Base-by-base conservation (phyloP, 495 filamentous ascomycete species). In the Xylaria sp. region DNA sequence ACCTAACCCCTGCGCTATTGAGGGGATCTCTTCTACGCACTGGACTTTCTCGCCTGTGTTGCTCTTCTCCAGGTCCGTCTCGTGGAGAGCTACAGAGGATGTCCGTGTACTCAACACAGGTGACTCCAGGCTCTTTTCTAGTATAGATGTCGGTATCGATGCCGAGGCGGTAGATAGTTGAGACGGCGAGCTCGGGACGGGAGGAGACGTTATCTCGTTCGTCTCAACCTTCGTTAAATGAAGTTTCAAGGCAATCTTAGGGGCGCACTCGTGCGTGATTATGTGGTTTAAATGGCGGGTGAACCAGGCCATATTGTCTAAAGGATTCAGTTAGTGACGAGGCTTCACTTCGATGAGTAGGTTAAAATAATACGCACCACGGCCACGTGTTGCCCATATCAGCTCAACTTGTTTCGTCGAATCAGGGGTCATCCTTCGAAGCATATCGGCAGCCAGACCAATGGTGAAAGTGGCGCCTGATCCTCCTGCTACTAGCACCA, bases 391-490 rank as follows among this genome's bases (percentile, higher is more conserved):
- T 17, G 83, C 74, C 87, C 86, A 89, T n/a, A 88, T 83, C 55
- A 88, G 86, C 15, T 85, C 82, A 61, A 89, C 80, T n/a, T 81
- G 80, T 69, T 84, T 85, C 17, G 74, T 77, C 0, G 79, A 78
- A 21, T 79, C 78, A n/a, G 76, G 78, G 14, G 69, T 73, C 77
- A 84, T 82, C 72, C 79, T 78, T 74, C 81, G 79, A 29, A 87
- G 78, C 55, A 86, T 77, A 68, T 88, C 85, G 12, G 87, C 74
- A 3, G 83, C 85, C 41, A 87, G 80, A 12, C 85, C 84, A 68
- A 89, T 87, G 1, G 85, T 87, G 73, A 90, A 90, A 1, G 83
- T 88, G 19, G 85, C 86, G 8, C 89, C 88, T 69, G 86, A 86
- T 4, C 88, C 89, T 31, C 88, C 88, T 21, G 88, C 86, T 41